Conservation (phyloP, 192 early-diverging fungal genomes). For the Coemansia umbellata region DNA sequence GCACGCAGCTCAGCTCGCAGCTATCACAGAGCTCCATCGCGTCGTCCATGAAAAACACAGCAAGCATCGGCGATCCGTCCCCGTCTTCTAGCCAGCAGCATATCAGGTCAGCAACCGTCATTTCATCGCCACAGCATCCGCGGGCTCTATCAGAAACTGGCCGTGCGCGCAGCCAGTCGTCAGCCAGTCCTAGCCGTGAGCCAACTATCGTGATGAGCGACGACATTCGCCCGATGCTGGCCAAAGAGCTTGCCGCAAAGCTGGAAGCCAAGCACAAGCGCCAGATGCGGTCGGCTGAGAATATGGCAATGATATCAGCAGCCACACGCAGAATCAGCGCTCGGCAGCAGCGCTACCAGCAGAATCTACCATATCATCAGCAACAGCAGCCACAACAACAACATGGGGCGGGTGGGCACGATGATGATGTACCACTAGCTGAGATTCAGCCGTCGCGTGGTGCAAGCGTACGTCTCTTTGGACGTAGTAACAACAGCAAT, state of each 20-base stretch:
- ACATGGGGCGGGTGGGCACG: no score
- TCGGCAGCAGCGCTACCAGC: neutral
- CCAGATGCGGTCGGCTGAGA: conserved; percentile 28
- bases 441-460: neutral
- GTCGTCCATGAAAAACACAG: neutral
- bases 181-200: conserved; percentile 19
- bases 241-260: conserved; percentile 11
- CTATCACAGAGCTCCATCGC: conserved; percentile 12
- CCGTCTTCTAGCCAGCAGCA: conserved; percentile 1
- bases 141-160: conserved; percentile 8
- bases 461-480: neutral
- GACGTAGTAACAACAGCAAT: neutral
- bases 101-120: neutral
- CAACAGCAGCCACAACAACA: neutral
- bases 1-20: conserved; percentile 17
- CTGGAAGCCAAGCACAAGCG: conserved; percentile 14
- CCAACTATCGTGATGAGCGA: conserved; percentile 65
- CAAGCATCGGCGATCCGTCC: neutral
- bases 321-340: conserved; percentile 34
- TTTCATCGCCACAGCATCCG: neutral
- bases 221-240: conserved; percentile 27
- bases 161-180: conserved; percentile 33
- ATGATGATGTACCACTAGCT: no score
- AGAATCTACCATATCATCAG: neutral
- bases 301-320: conserved; percentile 37